Conservation (phyloP, 2,329 filamentous ascomycete genomes). For the Penicillium carneum region DNA sequence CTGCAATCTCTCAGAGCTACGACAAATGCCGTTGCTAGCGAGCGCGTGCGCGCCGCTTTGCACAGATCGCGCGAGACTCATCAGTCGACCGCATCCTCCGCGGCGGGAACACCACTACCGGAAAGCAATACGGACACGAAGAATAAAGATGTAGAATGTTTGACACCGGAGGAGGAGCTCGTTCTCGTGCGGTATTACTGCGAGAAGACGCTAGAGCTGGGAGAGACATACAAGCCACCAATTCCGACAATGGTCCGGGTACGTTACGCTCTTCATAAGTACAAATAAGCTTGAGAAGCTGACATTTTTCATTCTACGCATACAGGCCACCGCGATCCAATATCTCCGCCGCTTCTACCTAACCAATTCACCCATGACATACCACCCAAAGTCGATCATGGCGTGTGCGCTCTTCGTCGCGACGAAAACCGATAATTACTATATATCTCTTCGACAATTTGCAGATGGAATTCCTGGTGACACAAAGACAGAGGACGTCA, state of each 20-base stretch:
- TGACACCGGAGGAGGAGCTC: slow-evolving; percentile 83
- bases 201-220: slow-evolving; percentile 64
- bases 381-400: slow-evolving; percentile 86
- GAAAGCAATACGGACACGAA: slow-evolving; percentile 45
- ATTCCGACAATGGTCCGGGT: slow-evolving; percentile 68
- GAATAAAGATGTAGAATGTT: slow-evolving; percentile 67
- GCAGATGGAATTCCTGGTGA: slow-evolving; percentile 73
- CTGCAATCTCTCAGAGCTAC: slow-evolving; percentile 75
- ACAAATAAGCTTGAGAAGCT: background rate
- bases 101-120: slow-evolving; percentile 41
- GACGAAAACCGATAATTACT: slow-evolving; percentile 87
- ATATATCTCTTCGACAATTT: slow-evolving; percentile 72
- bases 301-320: background rate
- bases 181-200: slow-evolving; percentile 82
- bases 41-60: slow-evolving; percentile 68
- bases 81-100: slow-evolving; percentile 43
- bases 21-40: slow-evolving; percentile 79
- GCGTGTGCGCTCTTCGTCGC: slow-evolving; percentile 92
- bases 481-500: slow-evolving; percentile 78
- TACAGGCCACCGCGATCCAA: slow-evolving; percentile 78
- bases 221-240: slow-evolving; percentile 63
- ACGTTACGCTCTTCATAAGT: slow-evolving; percentile 30
- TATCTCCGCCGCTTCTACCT: slow-evolving; percentile 95
- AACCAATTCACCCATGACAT: slow-evolving; percentile 94
- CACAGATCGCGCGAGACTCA: slow-evolving; percentile 54